Percentiles rank a stretch among this genome's conserved stretches.
Conservation (phyloP, 495 filamentous ascomycete genomes). For the Evansstolkia leycettana region DNA sequence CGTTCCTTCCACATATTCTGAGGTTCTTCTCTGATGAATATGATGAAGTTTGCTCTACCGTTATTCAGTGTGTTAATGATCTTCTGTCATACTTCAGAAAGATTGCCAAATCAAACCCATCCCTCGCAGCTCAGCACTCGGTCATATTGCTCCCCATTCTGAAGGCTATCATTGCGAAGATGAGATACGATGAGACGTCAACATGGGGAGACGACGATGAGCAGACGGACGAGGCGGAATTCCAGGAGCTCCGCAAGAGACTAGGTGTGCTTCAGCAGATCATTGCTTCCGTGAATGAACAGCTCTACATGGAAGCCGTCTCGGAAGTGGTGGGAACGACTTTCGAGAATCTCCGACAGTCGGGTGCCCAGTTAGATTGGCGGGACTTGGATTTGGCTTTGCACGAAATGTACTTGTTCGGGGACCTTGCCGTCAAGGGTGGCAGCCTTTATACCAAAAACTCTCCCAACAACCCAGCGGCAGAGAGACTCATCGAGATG, state of each 20-base stretch:
- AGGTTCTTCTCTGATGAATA: conserved; percentile 96
- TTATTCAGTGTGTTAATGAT: conserved; percentile 84
- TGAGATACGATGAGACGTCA: conserved; percentile 91
- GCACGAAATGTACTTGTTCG: conserved; percentile 93
- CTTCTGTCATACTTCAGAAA: conserved; percentile 80
- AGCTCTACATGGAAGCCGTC: conserved; percentile 73
- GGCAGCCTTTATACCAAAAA: conserved; percentile 75
- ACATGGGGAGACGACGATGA: conserved; percentile 92
- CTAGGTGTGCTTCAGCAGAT: conserved; percentile 84
- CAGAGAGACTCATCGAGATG: conserved; percentile 73
- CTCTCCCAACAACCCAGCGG: conserved; percentile 58
- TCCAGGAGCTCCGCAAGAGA: conserved; percentile 81
- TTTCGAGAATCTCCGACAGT: conserved; percentile 61
- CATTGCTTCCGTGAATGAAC: conserved; percentile 73
- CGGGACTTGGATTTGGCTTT: conserved; percentile 91
- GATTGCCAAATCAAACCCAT: conserved; percentile 45
- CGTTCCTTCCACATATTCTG: conserved; percentile 73
- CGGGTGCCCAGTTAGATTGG: conserved; percentile 72
- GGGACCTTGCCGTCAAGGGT: conserved; percentile 76
- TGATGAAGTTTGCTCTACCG: conserved; percentile 90
- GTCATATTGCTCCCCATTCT: conserved; percentile 75
- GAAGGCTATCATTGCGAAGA: conserved; percentile 83
- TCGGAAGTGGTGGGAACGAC: conserved; percentile 71
- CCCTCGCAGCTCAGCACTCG: conserved; percentile 54
- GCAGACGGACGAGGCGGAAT: conserved; percentile 96